phyloP scores from a whole-genome alignment of 768 basidiomycete genomes.

The Infundibulicybe gibba region DNA sequence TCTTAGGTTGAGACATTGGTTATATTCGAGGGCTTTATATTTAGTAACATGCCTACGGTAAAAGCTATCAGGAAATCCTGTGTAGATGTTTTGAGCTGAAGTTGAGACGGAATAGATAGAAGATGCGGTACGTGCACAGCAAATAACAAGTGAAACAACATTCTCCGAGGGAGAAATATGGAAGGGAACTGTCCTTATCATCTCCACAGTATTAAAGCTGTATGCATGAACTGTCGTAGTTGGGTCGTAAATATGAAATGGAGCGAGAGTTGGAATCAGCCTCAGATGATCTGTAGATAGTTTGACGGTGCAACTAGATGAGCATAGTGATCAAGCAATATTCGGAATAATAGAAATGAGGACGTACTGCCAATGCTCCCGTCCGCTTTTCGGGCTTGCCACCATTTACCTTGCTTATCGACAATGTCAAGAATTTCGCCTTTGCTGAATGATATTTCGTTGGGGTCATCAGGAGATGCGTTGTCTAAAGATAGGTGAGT shows the following conservation, averaged over 20 bases:
- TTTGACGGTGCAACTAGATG: constrained; percentile 77
- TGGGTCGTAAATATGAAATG: constrained; percentile 13
- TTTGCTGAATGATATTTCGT: constrained; percentile 91
- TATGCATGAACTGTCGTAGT: constrained; percentile 13
- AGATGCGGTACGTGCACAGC: constrained; percentile 4
- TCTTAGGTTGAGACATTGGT: no score
- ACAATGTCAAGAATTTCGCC: constrained; percentile 90
- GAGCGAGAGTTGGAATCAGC: constrained; percentile 6
- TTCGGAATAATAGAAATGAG: not conserved
- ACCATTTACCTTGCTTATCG: constrained; percentile 93
- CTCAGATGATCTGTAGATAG: constrained; percentile 76
- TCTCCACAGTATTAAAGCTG: constrained; percentile 6
- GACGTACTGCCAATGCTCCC: constrained; percentile 75
- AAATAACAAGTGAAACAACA: constrained; percentile 8
- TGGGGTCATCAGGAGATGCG: constrained; percentile 93
- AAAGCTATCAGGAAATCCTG: no score
- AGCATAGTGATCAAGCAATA: constrained; percentile 8
- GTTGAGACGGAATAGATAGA: constrained; percentile 8
- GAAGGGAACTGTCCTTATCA: constrained; percentile 4
- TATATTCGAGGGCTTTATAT: no score
- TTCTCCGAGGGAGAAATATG: constrained; percentile 3
- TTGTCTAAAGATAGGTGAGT: constrained; percentile 53
- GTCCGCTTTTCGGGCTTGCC: constrained; percentile 82
- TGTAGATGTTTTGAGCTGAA: no score
- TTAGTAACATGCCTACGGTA: no score